phyloP scores from a whole-genome alignment of 2,329 filamentous ascomycete species.

The Botrytis pseudocinerea region DNA sequence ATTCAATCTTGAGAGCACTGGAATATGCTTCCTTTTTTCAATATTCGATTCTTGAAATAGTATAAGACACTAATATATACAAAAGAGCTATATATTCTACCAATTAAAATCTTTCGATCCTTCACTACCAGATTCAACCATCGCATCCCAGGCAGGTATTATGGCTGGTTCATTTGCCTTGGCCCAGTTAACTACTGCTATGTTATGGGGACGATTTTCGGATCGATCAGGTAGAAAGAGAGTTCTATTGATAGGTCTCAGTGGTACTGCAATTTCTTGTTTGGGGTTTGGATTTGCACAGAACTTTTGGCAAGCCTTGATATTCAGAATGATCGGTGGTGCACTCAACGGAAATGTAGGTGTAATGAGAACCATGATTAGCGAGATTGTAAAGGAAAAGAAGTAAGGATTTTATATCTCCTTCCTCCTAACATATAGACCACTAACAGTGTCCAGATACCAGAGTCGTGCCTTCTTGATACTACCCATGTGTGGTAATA shows the following conservation, averaged over 20 bases:
- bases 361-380: conserved; percentile 73
- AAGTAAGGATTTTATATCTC: conserved; percentile 46
- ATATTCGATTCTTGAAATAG: background rate
- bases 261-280: conserved; percentile 63
- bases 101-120: conserved; percentile 64
- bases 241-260: conserved; percentile 63
- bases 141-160: conserved; percentile 67
- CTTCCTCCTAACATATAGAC: background rate
- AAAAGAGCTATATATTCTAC: conserved; percentile 70
- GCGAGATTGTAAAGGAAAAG: conserved; percentile 70
- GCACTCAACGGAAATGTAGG: conserved; percentile 71
- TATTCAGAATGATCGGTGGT: conserved; percentile 61
- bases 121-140: conserved; percentile 45
- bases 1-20: background rate
- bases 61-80: conserved; percentile 45
- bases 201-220: conserved; percentile 66
- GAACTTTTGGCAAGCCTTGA: conserved; percentile 60
- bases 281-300: conserved; percentile 69
- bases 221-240: conserved; percentile 60
- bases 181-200: conserved; percentile 68
- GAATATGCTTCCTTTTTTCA: background rate
- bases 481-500: conserved; percentile 67
- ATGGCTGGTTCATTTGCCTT: conserved; percentile 66
- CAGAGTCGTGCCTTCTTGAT: conserved; percentile 49
- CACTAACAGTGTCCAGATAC: conserved; percentile 31